Conservation (phyloP, 106 monocot species). For the Triglochin maritima region DNA sequence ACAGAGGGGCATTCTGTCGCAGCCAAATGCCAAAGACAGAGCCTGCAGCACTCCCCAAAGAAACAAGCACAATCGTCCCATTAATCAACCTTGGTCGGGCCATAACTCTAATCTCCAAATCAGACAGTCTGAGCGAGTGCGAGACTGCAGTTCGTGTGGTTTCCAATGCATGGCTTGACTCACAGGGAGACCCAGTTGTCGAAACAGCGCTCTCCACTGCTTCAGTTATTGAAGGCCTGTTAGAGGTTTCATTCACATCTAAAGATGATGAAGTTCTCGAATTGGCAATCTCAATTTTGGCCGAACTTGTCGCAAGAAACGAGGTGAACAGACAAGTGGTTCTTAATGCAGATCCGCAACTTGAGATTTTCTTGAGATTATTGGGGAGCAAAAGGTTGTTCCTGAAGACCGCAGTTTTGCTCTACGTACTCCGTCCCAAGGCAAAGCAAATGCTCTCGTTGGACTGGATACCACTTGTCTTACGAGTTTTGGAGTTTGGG, state of each 20-base stretch:
- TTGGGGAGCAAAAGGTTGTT: conserved; percentile 33
- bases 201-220: conserved; percentile 37
- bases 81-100: conserved; percentile 33
- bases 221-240: conserved; percentile 52
- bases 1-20: conserved; percentile 12
- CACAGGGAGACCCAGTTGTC: conserved; percentile 26
- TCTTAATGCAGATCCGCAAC: conserved; percentile 59
- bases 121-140: conserved; percentile 46
- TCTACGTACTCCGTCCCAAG: conserved; percentile 57
- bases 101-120: conserved; percentile 48
- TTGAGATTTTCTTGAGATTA: conserved; percentile 63
- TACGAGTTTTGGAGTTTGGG: conserved; percentile 47
- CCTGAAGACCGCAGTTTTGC: conserved; percentile 48
- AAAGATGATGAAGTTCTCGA: conserved; percentile 61
- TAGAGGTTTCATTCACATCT: conserved; percentile 55
- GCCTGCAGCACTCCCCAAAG: conserved; percentile 9
- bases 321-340: conserved; percentile 56
- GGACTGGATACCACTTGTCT: conserved; percentile 58
- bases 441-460: conserved; percentile 69
- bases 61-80: conserved; percentile 8
- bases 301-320: conserved; percentile 42
- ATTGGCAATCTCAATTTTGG: conserved; percentile 40
- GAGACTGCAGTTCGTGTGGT: conserved; percentile 44
- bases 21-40: conserved; percentile 27
- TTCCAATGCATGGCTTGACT: conserved; percentile 44